Percentiles rank a stretch among this genome's conserved stretches.
Conservation (phyloP, 345 rosid genomes). For the Populus tremula region DNA sequence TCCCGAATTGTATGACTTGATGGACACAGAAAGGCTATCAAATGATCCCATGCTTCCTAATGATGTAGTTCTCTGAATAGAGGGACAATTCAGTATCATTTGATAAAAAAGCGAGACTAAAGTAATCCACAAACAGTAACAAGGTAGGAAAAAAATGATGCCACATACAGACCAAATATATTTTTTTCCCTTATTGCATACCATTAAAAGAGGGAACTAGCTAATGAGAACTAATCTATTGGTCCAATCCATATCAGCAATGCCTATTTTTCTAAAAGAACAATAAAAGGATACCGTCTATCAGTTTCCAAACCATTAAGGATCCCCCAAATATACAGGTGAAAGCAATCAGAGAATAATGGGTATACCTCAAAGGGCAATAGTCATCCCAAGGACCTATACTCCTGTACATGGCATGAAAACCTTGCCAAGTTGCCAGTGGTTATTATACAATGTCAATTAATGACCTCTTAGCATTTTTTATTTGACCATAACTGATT, state of each 20-base stretch:
- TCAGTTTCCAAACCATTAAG: background rate
- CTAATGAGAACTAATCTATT: background rate
- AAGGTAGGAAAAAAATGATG: background rate
- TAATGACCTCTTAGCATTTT: no score
- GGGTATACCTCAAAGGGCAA: no score
- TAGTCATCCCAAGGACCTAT: no score
- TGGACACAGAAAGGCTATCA: slow-evolving; percentile 56
- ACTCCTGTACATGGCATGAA: no score
- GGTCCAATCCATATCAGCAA: no score
- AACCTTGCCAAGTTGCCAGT: no score
- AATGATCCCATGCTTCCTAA: slow-evolving; percentile 66
- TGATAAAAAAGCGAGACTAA: background rate
- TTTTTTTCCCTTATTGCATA: background rate
- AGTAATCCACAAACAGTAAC: background rate
- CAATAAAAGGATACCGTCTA: background rate
- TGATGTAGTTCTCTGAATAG: slow-evolving; percentile 66
- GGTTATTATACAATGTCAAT: no score
- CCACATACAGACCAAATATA: no score
- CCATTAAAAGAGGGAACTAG: background rate
- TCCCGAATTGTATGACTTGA: slow-evolving; percentile 57
- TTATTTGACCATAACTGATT: no score
- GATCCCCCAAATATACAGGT: background rate
- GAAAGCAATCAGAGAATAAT: no score
- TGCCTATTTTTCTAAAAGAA: no score
- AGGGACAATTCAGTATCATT: slow-evolving; percentile 28